A percentile compares a stretch with the other conserved stretches of the same genome.
These are phyloP conservation scores for Insectozyma bohioensis DNA, from an alignment of 1,139 yeast species.

Conservation along the genomic window DNA sequence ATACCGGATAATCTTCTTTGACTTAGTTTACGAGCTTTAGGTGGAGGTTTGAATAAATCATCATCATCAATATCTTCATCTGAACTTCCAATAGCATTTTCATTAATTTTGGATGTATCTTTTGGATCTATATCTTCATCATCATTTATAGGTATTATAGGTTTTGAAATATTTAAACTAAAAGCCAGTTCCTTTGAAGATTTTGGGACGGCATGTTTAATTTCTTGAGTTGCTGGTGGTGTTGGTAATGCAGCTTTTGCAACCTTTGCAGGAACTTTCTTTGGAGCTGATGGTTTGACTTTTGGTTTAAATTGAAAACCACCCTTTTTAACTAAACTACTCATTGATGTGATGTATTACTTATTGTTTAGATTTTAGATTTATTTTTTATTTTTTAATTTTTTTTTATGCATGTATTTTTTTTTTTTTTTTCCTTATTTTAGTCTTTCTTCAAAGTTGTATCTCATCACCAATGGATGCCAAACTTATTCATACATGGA, in stretches of 20 bases:
- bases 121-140: slow-evolving; percentile 33
- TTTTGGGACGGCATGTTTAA: not conserved
- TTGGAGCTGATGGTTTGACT: slow-evolving; percentile 26
- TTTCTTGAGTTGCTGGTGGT: slow-evolving; percentile 15
- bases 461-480: slow-evolving; percentile 10
- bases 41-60: slow-evolving; percentile 33
- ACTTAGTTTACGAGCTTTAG: slow-evolving; percentile 22
- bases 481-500: slow-evolving; percentile 12
- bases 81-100: slow-evolving; percentile 12
- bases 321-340: slow-evolving; percentile 48
- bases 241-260: slow-evolving; percentile 21
- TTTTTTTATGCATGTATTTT: slow-evolving; percentile 2
- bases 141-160: slow-evolving; percentile 6
- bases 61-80: slow-evolving; percentile 30
- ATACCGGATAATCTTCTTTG: slow-evolving; percentile 42
- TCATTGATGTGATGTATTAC: too few species aligned
- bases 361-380: too few species aligned
- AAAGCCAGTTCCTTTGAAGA: slow-evolving; percentile 7
- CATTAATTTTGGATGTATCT: slow-evolving; percentile 21
- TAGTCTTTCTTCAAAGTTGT: not conserved
- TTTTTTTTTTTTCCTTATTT: slow-evolving; percentile 5
- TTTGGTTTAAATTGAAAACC: slow-evolving; percentile 42
- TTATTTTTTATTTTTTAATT: slow-evolving; percentile 5
- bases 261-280: slow-evolving; percentile 17
- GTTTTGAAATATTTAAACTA: slow-evolving; percentile 7